Conservation (phyloP, 768 basidiomycete genomes). For the Amanita pseudoporphyria region DNA sequence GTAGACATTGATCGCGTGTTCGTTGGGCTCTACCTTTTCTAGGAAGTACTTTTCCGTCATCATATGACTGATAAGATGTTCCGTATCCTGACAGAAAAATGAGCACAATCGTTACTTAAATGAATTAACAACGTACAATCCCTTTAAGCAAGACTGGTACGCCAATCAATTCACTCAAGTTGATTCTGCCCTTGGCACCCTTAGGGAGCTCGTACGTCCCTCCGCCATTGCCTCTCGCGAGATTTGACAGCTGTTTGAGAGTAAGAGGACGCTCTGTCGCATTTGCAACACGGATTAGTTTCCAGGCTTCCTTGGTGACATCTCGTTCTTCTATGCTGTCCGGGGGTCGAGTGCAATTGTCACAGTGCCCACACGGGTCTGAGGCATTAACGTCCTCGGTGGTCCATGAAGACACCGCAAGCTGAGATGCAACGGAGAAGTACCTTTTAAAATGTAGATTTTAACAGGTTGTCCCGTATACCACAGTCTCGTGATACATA, state of each 20-base stretch:
- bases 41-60: slow-evolving; percentile 51
- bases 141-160: slow-evolving; percentile 57
- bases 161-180: slow-evolving; percentile 50
- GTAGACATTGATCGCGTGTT: slow-evolving; percentile 52
- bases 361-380: slow-evolving; percentile 79
- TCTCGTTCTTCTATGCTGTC: slow-evolving; percentile 46
- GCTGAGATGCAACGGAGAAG: slow-evolving; percentile 68
- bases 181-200: slow-evolving; percentile 44
- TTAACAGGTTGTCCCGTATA: too few species aligned
- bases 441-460: slow-evolving; percentile 44
- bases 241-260: slow-evolving; percentile 48
- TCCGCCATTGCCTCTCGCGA: slow-evolving; percentile 57
- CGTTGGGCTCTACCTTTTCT: slow-evolving; percentile 44
- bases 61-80: slow-evolving; percentile 62
- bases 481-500: slow-evolving; percentile 25
- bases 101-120: not conserved
- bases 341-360: slow-evolving; percentile 70
- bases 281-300: slow-evolving; percentile 49
- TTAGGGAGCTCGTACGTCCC: slow-evolving; percentile 36
- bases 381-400: slow-evolving; percentile 51
- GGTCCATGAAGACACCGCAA: slow-evolving; percentile 69
- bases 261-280: slow-evolving; percentile 45
- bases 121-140: slow-evolving; percentile 41
- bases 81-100: slow-evolving; percentile 47
- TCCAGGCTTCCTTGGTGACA: slow-evolving; percentile 40